These are phyloP conservation scores for Akanthomyces muscarius DNA, from an alignment of 2,329 filamentous ascomycete genomes.

Conservation along the genomic window DNA sequence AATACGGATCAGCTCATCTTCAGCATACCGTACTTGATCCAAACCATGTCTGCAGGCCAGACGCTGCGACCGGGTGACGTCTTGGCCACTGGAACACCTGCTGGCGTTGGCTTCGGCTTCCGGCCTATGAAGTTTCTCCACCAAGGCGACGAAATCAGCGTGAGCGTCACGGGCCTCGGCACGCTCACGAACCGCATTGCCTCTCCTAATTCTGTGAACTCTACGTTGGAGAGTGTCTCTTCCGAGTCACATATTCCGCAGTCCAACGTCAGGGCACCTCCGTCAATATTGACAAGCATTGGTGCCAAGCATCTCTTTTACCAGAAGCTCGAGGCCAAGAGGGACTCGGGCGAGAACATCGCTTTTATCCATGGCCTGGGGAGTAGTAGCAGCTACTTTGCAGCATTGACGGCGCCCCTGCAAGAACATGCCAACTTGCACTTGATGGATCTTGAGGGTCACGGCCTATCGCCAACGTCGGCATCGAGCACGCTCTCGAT, in stretches of 20 bases:
- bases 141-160: slow-evolving; percentile 37
- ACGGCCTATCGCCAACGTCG: slow-evolving; percentile 49
- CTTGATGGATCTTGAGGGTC: slow-evolving; percentile 53
- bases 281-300: slow-evolving; percentile 32
- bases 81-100: slow-evolving; percentile 41
- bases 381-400: slow-evolving; percentile 41
- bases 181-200: slow-evolving; percentile 35
- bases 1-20: slow-evolving; percentile 45
- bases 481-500: slow-evolving; percentile 41
- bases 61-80: slow-evolving; percentile 45
- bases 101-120: slow-evolving; percentile 46
- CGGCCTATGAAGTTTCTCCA: slow-evolving; percentile 34
- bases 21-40: slow-evolving; percentile 38
- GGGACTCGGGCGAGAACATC: slow-evolving; percentile 26
- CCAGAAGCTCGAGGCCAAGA: slow-evolving; percentile 27
- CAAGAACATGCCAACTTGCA: slow-evolving; percentile 29
- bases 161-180: slow-evolving; percentile 21
- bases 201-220: slow-evolving; percentile 10
- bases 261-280: slow-evolving; percentile 19
- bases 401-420: slow-evolving; percentile 39
- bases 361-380: slow-evolving; percentile 56
- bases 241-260: neutral
- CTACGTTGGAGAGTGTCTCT: slow-evolving; percentile 12
- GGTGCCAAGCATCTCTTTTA: slow-evolving; percentile 40
- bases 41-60: slow-evolving; percentile 37